phyloP scores from a whole-genome alignment of 371 early-diverging fungal genomes.

The Mortierella sp. region DNA sequence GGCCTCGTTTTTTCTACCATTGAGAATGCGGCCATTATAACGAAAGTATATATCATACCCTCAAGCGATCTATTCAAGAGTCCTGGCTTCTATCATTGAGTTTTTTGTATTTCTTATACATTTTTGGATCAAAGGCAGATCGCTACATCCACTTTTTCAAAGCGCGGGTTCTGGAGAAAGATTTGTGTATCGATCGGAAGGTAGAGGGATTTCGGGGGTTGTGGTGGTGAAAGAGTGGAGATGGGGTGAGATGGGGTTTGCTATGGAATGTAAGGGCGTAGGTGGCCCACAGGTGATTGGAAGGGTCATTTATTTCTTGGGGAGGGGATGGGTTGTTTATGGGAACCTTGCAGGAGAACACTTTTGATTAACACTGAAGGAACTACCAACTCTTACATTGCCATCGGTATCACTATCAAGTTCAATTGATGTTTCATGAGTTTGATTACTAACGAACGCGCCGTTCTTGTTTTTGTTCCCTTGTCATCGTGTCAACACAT shows the following conservation, averaged over 20 bases:
- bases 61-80: constrained; percentile 34
- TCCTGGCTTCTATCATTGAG: constrained; percentile 37
- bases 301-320: constrained; percentile 2
- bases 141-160: constrained; percentile 17
- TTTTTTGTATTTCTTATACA: neutral
- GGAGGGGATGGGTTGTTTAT: neutral
- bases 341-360: constrained; percentile 26
- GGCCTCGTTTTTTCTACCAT: constrained; percentile 10
- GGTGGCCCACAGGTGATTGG: neutral
- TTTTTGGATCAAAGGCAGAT: constrained; percentile 46
- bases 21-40: constrained; percentile 23
- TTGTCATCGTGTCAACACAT: neutral
- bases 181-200: neutral
- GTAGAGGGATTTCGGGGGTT: neutral
- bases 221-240: constrained; percentile 8
- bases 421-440: too few relatives aligned
- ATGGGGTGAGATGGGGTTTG: neutral
- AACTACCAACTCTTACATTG: neutral
- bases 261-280: neutral
- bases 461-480: neutral
- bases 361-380: constrained; percentile 25
- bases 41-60: constrained; percentile 27
- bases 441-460: neutral
- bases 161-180: constrained; percentile 6
- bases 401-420: too few relatives aligned